Base-by-base conservation (phyloP, 768 basidiomycete genomes). In the Sarcodon sp. region DNA sequence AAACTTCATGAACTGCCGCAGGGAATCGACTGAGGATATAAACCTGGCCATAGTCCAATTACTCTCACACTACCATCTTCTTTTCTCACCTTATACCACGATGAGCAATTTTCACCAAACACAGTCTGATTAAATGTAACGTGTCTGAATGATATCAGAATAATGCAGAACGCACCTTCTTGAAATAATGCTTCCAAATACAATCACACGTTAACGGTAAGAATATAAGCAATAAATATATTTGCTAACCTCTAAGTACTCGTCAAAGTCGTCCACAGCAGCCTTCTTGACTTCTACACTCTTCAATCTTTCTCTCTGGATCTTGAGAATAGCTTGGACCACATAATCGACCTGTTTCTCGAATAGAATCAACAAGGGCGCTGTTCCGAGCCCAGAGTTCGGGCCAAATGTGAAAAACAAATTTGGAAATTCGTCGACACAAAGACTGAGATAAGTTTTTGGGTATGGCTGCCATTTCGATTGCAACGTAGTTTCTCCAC, bases 371-470 rank as follows among this genome's bases (percentile, higher is more conserved):
- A 80, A 56, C n/a, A 83, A 59, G 13, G 74, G 75, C 0, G 79
- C 77, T 0, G 72, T 66, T 2, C 76, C 77, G 12, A 80, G 69
- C 7, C 54, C 68, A 0, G 76, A 66, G 56, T 79, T 80, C 1
- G 81, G 80, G 0, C 80, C 80, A 8, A 75, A 55, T 15, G 64
- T 56, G 47, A 71, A 65, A 66, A 82, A 82, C 71, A 72, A 76
- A 60, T 81, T 83, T 15, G 83, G 82, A 61, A 83, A 82, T 7
- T 75, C 77, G 43, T 80, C 75, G 15, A 76, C 69, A 16, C 73
- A 70, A 33, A 82, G 57, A 6, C 74, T 67, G 6, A 84, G 66
- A 59, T 85, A 85, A 4, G 76, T 72, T 9, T 61, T 59, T 2
- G 80, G 77, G 53, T 76, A 67, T 3, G 79, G 76, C 1, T 59